Evolutionary conservation across 192 early-diverging fungal genomes (phyloP).

Genomic region (Nowakowskiella sp.): DNA sequence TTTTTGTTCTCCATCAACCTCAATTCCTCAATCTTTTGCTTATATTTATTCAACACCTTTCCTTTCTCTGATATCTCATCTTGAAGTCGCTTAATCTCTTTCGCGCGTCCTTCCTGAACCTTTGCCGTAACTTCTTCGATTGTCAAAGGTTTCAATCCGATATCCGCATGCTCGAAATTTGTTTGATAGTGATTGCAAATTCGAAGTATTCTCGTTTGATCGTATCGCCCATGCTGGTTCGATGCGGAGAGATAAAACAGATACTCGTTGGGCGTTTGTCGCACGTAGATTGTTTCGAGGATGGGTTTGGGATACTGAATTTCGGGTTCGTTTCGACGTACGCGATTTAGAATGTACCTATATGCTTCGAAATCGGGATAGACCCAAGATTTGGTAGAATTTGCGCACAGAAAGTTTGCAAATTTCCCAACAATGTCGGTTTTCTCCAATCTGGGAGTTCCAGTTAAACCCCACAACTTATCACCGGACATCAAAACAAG

Average conservation of each 20-base stretch:
- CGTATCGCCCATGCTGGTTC: not conserved
- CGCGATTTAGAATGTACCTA: slow-evolving; percentile 4
- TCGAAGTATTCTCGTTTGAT: too few relatives aligned
- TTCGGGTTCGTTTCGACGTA: slow-evolving; percentile 18
- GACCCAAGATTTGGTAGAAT: too few relatives aligned
- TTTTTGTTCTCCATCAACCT: not conserved
- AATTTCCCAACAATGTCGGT: not conserved
- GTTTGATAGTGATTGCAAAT: slow-evolving; percentile 23
- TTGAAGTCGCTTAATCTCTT: not conserved
- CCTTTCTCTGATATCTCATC: too few relatives aligned
- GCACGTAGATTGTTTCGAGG: slow-evolving; percentile 11
- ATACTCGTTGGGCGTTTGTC: slow-evolving; percentile 8
- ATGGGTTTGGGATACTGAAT: slow-evolving; percentile 8
- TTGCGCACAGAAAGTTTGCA: slow-evolving; percentile 5
- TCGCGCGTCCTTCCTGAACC: slow-evolving; percentile 6
- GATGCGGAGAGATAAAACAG: slow-evolving; percentile 3
- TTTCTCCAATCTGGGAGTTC: slow-evolving; percentile 7
- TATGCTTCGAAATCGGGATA: not conserved
- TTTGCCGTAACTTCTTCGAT: slow-evolving; percentile 14
- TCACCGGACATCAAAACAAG: slow-evolving; percentile 3
- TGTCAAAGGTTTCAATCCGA: not conserved
- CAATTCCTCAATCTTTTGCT: slow-evolving; percentile 5
- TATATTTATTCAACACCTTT: not conserved
- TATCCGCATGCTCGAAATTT: too few relatives aligned
- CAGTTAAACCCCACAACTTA: slow-evolving; percentile 17